Evolutionary conservation across 1,139 yeast species (phyloP).

Genomic region (Candida tetrigidarum): DNA sequence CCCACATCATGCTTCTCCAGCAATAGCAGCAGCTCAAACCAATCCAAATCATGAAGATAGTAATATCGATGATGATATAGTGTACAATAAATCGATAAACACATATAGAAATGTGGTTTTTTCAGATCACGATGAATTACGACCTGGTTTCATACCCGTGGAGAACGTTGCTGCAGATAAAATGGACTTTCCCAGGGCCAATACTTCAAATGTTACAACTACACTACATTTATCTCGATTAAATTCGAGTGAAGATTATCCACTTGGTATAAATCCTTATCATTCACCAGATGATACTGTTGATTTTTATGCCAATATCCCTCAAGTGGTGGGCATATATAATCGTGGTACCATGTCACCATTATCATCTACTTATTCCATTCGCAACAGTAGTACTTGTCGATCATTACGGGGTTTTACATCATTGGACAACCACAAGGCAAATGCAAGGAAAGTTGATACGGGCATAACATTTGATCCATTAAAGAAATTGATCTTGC

Average conservation of each 20-base stretch:
- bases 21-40: not conserved
- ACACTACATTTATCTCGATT: slow-evolving; percentile 12
- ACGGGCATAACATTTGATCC: slow-evolving; percentile 12
- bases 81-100: slow-evolving; percentile 14
- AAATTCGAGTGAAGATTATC: slow-evolving; percentile 11
- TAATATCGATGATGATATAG: slow-evolving; percentile 9
- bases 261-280: slow-evolving; percentile 29
- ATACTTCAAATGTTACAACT: slow-evolving; percentile 11
- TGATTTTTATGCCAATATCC: slow-evolving; percentile 40
- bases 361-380: slow-evolving; percentile 47
- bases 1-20: not conserved
- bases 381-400: slow-evolving; percentile 51
- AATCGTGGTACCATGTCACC: slow-evolving; percentile 45
- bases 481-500: slow-evolving; percentile 16
- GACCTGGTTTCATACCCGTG: slow-evolving; percentile 17
- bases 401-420: slow-evolving; percentile 36
- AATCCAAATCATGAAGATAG: not conserved
- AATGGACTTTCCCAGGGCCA: not conserved
- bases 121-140: slow-evolving; percentile 17
- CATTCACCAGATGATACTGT: slow-evolving; percentile 28
- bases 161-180: slow-evolving; percentile 15
- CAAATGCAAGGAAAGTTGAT: slow-evolving; percentile 1
- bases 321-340: slow-evolving; percentile 35
- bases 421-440: slow-evolving; percentile 8
- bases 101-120: slow-evolving; percentile 14